Conservation (phyloP, 495 filamentous ascomycete species). For the Sphaerosporella brunnea region DNA sequence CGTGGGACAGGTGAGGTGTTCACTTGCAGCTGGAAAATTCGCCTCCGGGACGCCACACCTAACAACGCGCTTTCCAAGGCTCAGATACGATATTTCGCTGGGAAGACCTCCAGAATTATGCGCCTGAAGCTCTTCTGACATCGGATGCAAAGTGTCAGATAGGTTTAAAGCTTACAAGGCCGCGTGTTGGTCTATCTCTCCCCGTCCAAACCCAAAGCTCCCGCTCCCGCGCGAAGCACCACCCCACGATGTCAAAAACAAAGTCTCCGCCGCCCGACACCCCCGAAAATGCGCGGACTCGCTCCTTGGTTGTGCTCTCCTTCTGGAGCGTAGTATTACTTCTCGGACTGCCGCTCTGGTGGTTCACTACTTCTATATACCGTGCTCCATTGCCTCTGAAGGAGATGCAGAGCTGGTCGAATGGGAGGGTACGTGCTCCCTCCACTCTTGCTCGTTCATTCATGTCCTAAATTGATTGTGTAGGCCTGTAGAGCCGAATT, state of each 20-base stretch:
- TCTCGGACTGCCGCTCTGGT: constrained; percentile 87
- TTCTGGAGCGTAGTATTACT: constrained; percentile 81
- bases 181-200: too few relatives aligned
- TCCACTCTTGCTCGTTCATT: too few relatives aligned
- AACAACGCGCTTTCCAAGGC: too few relatives aligned
- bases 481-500: constrained; percentile 79
- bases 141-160: too few relatives aligned
- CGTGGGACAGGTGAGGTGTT: neutral
- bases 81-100: too few relatives aligned
- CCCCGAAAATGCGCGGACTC: constrained; percentile 44
- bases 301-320: constrained; percentile 59
- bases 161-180: too few relatives aligned
- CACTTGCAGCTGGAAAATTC: too few relatives aligned
- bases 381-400: constrained; percentile 66
- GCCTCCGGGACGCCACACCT: too few relatives aligned
- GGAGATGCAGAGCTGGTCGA: constrained; percentile 83
- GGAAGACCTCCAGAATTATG: too few relatives aligned
- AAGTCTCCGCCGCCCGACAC: constrained; percentile 50
- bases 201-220: too few relatives aligned
- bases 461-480: neutral
- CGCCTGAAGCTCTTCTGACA: too few relatives aligned
- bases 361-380: constrained; percentile 89
- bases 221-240: too few relatives aligned
- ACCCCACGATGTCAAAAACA: constrained; percentile 6
- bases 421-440: constrained; percentile 72